Evolutionary conservation across 2,329 filamentous ascomycete species (phyloP), one percentile per base, ranked within the genome.

Genomic region (Aspergillus pseudoglaucus): DNA sequence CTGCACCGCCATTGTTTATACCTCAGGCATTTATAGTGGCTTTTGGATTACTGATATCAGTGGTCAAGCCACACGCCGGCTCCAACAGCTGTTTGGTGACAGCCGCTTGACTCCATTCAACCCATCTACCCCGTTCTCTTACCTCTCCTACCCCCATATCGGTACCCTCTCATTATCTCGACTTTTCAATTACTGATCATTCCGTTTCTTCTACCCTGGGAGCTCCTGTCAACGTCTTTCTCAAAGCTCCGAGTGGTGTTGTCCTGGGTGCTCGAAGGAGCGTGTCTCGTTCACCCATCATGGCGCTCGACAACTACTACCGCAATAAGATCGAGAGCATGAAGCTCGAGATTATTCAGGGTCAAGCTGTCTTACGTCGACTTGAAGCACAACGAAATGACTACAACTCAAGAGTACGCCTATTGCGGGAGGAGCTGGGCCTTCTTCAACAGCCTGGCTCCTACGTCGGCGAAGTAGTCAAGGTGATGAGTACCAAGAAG

Each of bases 291-390:
- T 51, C 51, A 64, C 69, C 71, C 81, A 84, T 68, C 70, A 98
- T 98, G 93, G 90, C 91, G 82, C 88, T 98, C 75, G 93, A 97
- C 74, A 95, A 87, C 74, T 98, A 96, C 78, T 98, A 95, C 74
- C 88, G 93, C 76, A 97, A 97, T 80, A 98, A 98, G 81, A 97
- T 97, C 75, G 93, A 98, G 88, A 85, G 87, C 71, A 95, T 97
- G 88, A 97, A 97, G 86, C 90, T 98, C 71, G 91, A 98, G 82
- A 98, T 98, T 70, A 91, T 98, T 70, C 91, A 97, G 75, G 91
- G 93, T 48, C 93, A 98, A 76, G 91, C 93, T 48, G 90, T 95
- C 49, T 79, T 98, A 54, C 87, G 93, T 60, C 84, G 93, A 67
- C 82, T 98, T 61, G 93, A 98, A 78, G 93, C 93, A 60, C 94